Percentiles rank a stretch among this genome's conserved stretches.
Evolutionary conservation across 768 basidiomycete species (phyloP).

Genomic region (Phylloporus arenicola): DNA sequence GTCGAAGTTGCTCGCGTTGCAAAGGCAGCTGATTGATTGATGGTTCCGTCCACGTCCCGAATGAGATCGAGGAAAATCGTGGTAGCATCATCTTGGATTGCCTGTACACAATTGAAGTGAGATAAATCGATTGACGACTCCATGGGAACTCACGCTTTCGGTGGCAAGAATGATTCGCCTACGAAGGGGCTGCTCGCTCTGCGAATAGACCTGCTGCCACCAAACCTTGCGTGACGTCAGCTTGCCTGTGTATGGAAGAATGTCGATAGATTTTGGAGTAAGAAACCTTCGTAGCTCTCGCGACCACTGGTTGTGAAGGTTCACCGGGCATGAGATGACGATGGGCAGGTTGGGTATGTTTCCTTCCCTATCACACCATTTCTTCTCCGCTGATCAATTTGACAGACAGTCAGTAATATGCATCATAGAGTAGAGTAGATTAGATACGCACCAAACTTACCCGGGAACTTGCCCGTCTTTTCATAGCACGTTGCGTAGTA

Average conservation of each 20-base stretch:
- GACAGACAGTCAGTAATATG: background rate
- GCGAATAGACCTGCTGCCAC: background rate
- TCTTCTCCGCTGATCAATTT: background rate
- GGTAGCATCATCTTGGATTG: background rate
- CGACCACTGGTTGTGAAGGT: constrained; percentile 4
- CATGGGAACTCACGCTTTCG: background rate
- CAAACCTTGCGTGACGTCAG: background rate
- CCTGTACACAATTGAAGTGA: background rate
- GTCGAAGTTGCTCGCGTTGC: background rate
- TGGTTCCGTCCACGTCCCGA: background rate
- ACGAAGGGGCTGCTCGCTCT: background rate
- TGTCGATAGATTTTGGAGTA: background rate
- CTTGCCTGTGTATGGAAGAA: constrained; percentile 3
- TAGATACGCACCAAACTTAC: background rate
- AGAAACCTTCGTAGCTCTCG: constrained; percentile 2
- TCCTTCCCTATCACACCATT: background rate
- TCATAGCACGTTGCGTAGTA: background rate
- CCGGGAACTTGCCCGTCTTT: background rate
- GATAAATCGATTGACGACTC: background rate
- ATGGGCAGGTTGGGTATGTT: background rate
- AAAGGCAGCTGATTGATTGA: background rate
- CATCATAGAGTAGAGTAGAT: background rate
- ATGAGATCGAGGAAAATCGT: background rate
- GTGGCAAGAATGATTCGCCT: background rate
- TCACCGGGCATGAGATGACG: background rate